phyloP scores from a whole-genome alignment of 169 alveolate species.

The Plasmodium billcollinsi region DNA sequence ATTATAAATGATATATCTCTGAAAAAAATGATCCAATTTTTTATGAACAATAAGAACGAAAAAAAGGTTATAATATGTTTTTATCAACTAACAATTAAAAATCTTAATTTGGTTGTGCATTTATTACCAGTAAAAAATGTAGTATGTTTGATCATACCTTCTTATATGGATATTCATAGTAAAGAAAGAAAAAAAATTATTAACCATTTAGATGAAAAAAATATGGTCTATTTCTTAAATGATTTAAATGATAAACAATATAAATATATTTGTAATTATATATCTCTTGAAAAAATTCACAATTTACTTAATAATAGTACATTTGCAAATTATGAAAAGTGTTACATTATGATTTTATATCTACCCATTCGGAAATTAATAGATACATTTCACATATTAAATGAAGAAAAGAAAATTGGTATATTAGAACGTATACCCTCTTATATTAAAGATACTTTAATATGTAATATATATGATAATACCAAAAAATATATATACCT shows the following conservation, averaged over 20 bases:
- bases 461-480: background rate
- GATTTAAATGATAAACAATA: slow-evolving; percentile 21
- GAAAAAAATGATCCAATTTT: slow-evolving; percentile 24
- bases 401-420: slow-evolving; percentile 1
- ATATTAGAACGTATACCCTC: slow-evolving; percentile 29
- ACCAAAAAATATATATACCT: too few relatives aligned
- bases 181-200: background rate
- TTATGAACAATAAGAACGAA: slow-evolving; percentile 3
- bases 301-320: slow-evolving; percentile 12
- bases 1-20: slow-evolving; percentile 72
- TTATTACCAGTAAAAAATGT: slow-evolving; percentile 10
- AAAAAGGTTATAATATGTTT: slow-evolving; percentile 35
- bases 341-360: slow-evolving; percentile 22
- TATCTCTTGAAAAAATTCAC: slow-evolving; percentile 16
- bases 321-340: background rate
- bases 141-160: background rate
- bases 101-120: slow-evolving; percentile 4
- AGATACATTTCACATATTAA: slow-evolving; percentile 13
- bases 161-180: background rate
- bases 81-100: slow-evolving; percentile 3
- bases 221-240: slow-evolving; percentile 27
- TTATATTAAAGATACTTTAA: slow-evolving; percentile 12
- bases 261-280: slow-evolving; percentile 19
- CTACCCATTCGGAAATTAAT: slow-evolving; percentile 35
- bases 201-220: slow-evolving; percentile 20